Conservation (phyloP, 2,329 filamentous ascomycete genomes). For the Aschersonia sp. region DNA sequence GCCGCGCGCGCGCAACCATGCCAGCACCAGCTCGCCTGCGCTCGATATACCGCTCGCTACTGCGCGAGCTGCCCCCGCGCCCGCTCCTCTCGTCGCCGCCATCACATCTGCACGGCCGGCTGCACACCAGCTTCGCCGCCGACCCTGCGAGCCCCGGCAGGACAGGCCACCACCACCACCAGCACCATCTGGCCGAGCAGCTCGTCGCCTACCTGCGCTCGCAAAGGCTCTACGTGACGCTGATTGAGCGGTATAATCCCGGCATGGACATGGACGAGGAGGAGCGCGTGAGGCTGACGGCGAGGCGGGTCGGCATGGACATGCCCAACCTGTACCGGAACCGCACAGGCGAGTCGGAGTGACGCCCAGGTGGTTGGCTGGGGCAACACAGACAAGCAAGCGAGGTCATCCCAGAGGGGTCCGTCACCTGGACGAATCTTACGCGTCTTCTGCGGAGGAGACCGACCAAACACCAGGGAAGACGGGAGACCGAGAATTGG, state of each 20-base stretch:
- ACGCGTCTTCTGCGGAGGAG: no score
- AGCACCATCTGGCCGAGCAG: constrained; percentile 44
- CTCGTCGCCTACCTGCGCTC: constrained; percentile 66
- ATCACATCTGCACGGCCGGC: constrained; percentile 30
- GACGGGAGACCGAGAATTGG: no score
- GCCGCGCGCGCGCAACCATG: not conserved
- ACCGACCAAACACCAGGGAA: no score
- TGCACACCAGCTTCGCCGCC: constrained; percentile 16
- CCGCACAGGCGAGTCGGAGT: no score
- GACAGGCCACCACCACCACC: no score
- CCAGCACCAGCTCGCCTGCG: constrained; percentile 37
- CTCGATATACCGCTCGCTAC: constrained; percentile 72
- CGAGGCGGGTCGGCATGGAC: constrained; percentile 80
- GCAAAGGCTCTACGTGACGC: constrained; percentile 68
- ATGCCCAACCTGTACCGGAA: constrained; percentile 49
- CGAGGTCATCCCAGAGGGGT: no score
- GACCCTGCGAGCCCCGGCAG: not conserved
- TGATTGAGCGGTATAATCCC: constrained; percentile 87
- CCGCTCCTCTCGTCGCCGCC: constrained; percentile 39
- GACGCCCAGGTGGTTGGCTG: no score
- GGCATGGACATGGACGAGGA: constrained; percentile 78
- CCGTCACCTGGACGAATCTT: no score
- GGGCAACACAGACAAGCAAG: no score
- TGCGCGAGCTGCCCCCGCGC: constrained; percentile 75
- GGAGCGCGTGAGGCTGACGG: constrained; percentile 71